Percentiles rank a stretch among this genome's conserved stretches.
Conservation (phyloP, 1,139 yeast species). For the Hyphopichia burtonii region DNA sequence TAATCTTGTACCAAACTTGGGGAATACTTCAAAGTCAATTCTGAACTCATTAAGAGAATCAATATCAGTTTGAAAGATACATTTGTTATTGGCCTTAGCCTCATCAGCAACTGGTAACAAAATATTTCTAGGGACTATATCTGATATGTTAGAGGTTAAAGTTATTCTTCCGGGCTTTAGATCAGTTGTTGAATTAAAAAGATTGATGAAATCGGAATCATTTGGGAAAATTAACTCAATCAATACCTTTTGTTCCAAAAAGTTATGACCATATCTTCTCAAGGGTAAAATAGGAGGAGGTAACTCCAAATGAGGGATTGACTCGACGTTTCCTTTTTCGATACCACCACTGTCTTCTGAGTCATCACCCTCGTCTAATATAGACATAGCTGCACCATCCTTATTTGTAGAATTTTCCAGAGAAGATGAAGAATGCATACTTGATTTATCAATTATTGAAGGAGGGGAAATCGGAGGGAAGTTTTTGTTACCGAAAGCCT, state of each 20-base stretch:
- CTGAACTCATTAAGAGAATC: constrained; percentile 64
- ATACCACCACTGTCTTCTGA: constrained; percentile 39
- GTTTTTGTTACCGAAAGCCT: constrained; percentile 15
- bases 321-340: constrained; percentile 45
- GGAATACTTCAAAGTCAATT: constrained; percentile 88
- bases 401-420: not conserved
- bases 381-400: constrained; percentile 16
- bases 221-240: constrained; percentile 71
- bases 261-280: constrained; percentile 92
- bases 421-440: not conserved
- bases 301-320: constrained; percentile 83
- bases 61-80: constrained; percentile 84
- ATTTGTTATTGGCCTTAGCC: constrained; percentile 50
- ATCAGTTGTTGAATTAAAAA: constrained; percentile 46
- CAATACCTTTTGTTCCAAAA: constrained; percentile 82
- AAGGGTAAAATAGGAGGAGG: constrained; percentile 97
- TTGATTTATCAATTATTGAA: not conserved
- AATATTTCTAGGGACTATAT: constrained; percentile 83
- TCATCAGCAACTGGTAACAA: constrained; percentile 75
- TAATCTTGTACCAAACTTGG: constrained; percentile 89
- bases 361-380: constrained; percentile 38
- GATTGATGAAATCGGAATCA: constrained; percentile 50
- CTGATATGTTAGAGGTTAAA: constrained; percentile 65
- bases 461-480: constrained; percentile 3
- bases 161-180: constrained; percentile 63